A percentile compares a stretch with the other conserved stretches of the same genome.
Evolutionary conservation across 1,284 basidiomycete genomes (phyloP).

Genomic region (Tylopilus sp.): DNA sequence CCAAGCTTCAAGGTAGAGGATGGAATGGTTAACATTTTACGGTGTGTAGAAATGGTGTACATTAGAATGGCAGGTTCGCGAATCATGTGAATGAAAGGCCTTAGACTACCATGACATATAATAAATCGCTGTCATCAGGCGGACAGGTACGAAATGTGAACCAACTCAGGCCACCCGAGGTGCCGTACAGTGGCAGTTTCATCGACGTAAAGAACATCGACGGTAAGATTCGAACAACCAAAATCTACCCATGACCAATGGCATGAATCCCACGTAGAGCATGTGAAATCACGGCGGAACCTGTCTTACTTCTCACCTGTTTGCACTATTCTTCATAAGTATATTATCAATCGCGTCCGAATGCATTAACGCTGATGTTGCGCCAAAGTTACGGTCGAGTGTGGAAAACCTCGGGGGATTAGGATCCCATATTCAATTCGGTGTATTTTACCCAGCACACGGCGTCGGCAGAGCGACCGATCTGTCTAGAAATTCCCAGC

Average conservation of each 20-base stretch:
- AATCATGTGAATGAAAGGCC: neutral
- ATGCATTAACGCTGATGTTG: slow-evolving; percentile 46
- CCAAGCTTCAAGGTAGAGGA: neutral
- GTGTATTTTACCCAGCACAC: too few relatives aligned
- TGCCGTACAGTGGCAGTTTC: slow-evolving; percentile 1
- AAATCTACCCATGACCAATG: neutral
- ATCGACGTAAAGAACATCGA: slow-evolving; percentile 33
- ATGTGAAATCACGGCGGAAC: slow-evolving; percentile 44
- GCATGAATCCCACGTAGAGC: slow-evolving; percentile 30
- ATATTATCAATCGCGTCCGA: neutral
- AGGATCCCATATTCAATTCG: too few relatives aligned
- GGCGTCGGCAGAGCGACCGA: too few relatives aligned
- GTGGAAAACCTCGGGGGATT: slow-evolving; percentile 38
- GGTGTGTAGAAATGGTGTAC: slow-evolving; percentile 2
- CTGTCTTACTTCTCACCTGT: slow-evolving; percentile 52
- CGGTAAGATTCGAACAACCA: slow-evolving; percentile 26
- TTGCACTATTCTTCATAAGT: neutral
- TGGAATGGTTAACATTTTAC: neutral
- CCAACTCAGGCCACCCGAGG: neutral
- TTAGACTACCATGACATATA: neutral
- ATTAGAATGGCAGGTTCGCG: neutral
- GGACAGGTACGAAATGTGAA: neutral
- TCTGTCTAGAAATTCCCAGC: too few relatives aligned
- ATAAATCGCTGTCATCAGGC: neutral
- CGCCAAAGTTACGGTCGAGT: slow-evolving; percentile 48